Percentiles rank a stretch among this genome's conserved stretches.
Conservation (phyloP, 2,329 filamentous ascomycete genomes). For the Aspergillus alliaceus region DNA sequence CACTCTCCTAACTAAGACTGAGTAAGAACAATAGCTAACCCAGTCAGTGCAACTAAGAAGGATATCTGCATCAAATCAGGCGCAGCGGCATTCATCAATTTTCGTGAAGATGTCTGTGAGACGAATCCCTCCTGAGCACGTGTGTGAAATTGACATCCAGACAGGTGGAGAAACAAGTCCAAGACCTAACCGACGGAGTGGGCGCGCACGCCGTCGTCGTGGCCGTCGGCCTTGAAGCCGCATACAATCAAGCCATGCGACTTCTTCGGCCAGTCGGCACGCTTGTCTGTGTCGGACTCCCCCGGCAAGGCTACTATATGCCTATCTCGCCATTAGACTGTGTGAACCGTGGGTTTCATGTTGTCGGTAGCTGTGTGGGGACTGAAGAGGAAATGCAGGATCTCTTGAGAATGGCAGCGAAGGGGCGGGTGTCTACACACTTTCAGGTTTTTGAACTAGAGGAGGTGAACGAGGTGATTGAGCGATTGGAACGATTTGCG, state of each 20-base stretch:
- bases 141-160: not conserved
- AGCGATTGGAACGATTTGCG: conserved; percentile 23
- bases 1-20: no score
- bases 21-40: not conserved
- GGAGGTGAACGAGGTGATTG: conserved; percentile 24
- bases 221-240: conserved; percentile 37
- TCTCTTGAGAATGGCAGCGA: conserved; percentile 35
- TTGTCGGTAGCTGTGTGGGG: conserved; percentile 41
- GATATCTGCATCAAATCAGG: conserved; percentile 18
- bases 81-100: conserved; percentile 20
- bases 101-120: conserved; percentile 24
- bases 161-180: conserved; percentile 8
- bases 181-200: conserved; percentile 32
- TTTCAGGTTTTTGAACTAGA: conserved; percentile 25
- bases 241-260: conserved; percentile 37
- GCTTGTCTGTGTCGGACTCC: conserved; percentile 42
- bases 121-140: not conserved
- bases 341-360: conserved; percentile 30
- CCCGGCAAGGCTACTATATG: conserved; percentile 38
- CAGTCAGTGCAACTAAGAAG: conserved; percentile 13
- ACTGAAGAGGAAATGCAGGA: conserved; percentile 41
- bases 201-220: conserved; percentile 43
- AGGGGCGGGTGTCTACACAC: conserved; percentile 31
- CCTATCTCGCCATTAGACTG: conserved; percentile 43
- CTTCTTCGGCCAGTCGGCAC: conserved; percentile 40